Evolutionary conservation across 148 eudicot genomes (phyloP), one percentile per base, ranked within the genome.

Genomic region (Polygonum maritimum): DNA sequence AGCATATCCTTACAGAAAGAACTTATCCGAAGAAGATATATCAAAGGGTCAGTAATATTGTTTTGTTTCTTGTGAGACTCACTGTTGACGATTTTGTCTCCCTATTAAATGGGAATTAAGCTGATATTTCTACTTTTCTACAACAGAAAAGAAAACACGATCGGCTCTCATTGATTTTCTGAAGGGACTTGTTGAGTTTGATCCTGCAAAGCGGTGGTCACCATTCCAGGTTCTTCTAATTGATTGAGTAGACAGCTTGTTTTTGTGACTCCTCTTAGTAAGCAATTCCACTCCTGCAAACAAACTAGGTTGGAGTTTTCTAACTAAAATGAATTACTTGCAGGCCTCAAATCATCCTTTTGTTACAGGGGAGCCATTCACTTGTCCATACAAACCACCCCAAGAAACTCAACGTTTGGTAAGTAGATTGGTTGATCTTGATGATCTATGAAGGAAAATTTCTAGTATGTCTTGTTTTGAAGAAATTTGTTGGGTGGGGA

Each of bases 321-420:
- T 41, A 12, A 70, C 10, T 38, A n/a, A 69, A 38, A 73, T 63
- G 55, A 11, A 80, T 15, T 79, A 74, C 73, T 21, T 86, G 86
- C 84, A 95, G 99, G 99, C 99, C 67, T 89, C 89, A 79, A 95
- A 87, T 78, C 99, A 95, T 73, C 99, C 99, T 78, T 95, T 95
- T 79, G 83, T 95, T 76, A 95, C 99, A 7, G 99, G 99, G 79
- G 99, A 95, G 85, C 96, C 96, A 80, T 95, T 92, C 83, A 88
- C 90, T n/a, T 79, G 87, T 77, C 96, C 97, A 58, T 95, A 83
- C 74, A 80, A 70, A 79, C 99, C 99, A 71, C 88, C 87, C 58
- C 83, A 86, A 44, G 99, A 95, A 91, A 88, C 97, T 71, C 91
- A 89, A 80, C 91, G 86, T 73, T 67, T 95, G 91, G 99, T 95